Base-by-base conservation (phyloP, 2,329 filamentous ascomycete genomes). In the Aureobasidium sp. region DNA sequence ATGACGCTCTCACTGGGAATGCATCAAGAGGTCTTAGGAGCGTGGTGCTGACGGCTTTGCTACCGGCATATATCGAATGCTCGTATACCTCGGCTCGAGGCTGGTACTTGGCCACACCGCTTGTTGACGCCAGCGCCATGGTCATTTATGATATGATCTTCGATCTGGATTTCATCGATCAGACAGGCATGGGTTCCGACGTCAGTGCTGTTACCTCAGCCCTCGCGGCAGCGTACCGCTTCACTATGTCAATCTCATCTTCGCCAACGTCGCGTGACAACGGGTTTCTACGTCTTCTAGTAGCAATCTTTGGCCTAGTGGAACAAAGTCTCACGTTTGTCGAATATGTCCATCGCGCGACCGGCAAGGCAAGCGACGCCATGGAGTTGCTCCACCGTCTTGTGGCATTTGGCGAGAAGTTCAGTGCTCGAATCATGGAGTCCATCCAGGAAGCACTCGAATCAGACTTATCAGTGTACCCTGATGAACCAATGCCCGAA, bases 31-130 rank as follows among this genome's bases (percentile, higher is more conserved):
- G 4, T 2, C 73, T 87, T 37, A 77, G 81, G 7, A 73, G 76
- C 8, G 77, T 82, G 7, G 70, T 87, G 8, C 67, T 85, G 20
- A 78, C 80, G 61, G 78, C 77, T 44, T 76, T 86, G 15, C 79
- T 86, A 60, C 83, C 84, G 2, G 79, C 79, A 2, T 87, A 86
- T 68, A 73, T 86, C 29, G 77, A 81, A 65, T 70, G 69, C 1
- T 72, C 78, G 0, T 77, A 84, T 56, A 71, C 68, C 15, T 78
- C 76, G 15, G 66, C 73, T 3, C 73, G 73, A 27, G 79, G 79
- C 2, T 84, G 82, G 77, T 74, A 85, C 20, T 70, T 85, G 4
- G 77, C 78, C 5, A 67, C 74, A 20, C 84, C 84, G 0, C 74
- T 86, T 7, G 68, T 86, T 29, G 73, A 80, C 53, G 79, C 81